Base-by-base conservation (phyloP, 495 filamentous ascomycete genomes). In the Trichocladium antarcticum region DNA sequence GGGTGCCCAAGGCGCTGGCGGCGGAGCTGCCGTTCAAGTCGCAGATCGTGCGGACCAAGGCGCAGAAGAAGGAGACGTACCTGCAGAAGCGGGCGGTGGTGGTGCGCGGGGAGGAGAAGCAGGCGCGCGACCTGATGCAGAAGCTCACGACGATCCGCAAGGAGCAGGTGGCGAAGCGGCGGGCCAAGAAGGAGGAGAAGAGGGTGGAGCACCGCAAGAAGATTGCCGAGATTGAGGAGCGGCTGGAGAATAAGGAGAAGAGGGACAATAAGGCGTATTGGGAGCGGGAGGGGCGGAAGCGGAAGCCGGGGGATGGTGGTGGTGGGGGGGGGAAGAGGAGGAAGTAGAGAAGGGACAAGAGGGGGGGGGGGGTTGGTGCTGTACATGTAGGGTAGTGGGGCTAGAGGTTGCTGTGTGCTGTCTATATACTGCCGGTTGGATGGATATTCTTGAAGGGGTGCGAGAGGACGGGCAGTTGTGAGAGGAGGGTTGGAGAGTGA, bases 11-110 rank as follows among this genome's bases (percentile, higher is more conserved):
- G 20, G 80, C 85, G 44, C 75, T 98, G 17, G 87, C 87, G 15
- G 81, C 85, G 10, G 80, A 87, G 0, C 79, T 98, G 1, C 92
- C 92, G 6, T 98, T 84, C 77, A 90, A 89, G 62, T 89, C 84
- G 10, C 93, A 98, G 66, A 88, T 94, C 61, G 75, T 80, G 37
- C 73, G 79, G 62, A 94, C 83, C 76, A 82, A 82, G 65, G 74
- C 80, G 34, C 86, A 84, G 68, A 80, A 77, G 63, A 83, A 82
- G 58, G 68, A 84, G 65, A 95, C 92, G 16, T 98, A 98, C 59
- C 71, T 93, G 75, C 85, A 90, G 71, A 93, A 94, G 73, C 83
- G 92, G 12, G 90, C 89, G 1, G 88, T 96, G 22, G 84, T 96
- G 48, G 64, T 87, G 4, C 60, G 64, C 6, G 68, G 68, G 34